Percentiles rank a stretch among this genome's conserved stretches.
Evolutionary conservation across 441 rosid genomes (phyloP).

Genomic region (Corymbia calophylla): DNA sequence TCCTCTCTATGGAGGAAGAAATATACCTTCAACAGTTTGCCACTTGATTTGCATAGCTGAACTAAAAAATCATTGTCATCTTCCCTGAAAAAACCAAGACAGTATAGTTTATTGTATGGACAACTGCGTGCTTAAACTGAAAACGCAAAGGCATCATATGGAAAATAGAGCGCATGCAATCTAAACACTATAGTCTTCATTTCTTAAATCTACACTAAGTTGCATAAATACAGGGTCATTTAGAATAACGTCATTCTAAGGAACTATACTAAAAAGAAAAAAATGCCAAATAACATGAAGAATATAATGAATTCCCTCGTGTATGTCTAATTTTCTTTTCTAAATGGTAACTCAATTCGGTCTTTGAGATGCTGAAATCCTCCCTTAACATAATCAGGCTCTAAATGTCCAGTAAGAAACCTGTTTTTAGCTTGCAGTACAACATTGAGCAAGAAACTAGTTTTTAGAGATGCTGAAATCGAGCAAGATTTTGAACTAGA

Average conservation of each 20-base stretch:
- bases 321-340: neutral
- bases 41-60: slow-evolving; percentile 74
- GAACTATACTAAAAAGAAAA: neutral
- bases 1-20: neutral
- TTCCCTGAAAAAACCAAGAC: slow-evolving; percentile 36
- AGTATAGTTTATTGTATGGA: neutral
- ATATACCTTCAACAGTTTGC: slow-evolving; percentile 78
- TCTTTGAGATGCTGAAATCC: neutral
- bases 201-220: neutral
- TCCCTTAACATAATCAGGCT: neutral
- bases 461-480: neutral
- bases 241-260: neutral
- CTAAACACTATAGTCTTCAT: neutral
- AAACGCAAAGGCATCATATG: neutral
- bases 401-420: neutral
- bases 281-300: neutral
- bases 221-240: neutral
- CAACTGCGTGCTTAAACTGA: neutral
- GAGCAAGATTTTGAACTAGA: neutral
- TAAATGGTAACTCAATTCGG: neutral
- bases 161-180: neutral
- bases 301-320: neutral
- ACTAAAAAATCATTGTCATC: slow-evolving; percentile 79
- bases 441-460: neutral
- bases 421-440: neutral